Evolutionary conservation across 1,139 yeast species (phyloP), one percentile per base, ranked within the genome.

Genomic region (Kurtzmaniella quercitrusa): DNA sequence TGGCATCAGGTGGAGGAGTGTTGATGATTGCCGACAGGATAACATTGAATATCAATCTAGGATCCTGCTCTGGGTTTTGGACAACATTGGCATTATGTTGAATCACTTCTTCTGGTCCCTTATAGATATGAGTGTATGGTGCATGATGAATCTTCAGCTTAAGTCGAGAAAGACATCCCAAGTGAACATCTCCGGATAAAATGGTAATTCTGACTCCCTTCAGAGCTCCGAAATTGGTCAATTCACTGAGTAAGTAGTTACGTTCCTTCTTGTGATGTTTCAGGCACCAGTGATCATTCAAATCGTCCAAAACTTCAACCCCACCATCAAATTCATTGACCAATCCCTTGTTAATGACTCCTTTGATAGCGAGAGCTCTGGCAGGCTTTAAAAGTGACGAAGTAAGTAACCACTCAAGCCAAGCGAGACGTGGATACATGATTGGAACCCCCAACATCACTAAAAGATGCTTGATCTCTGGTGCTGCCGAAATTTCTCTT

Each of bases 221-320:
- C 25, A 65, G 54, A 34, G 85, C 77, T 3, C 93, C 89, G 55
- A 86, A 79, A 41, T 76, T 77, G 50, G 80, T 79, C 41, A 88
- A 66, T 43, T 70, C 66, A 42, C 70, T 69, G 39, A 87, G 65
- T 41, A 89, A 67, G 50, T 59, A 59, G 61, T 88, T 88, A 48
- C 96, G 75, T 63, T 88, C 96, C 43, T 67, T 64, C 60, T 88
- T 88, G 53, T 91, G 98, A 60, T 83, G 77, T 47, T 75, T 75
- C 5, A 96, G 85, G 63, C 97, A 90, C 98, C 98, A 91, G 63
- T 93, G 98, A 60, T 91, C 98, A 58, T 90, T 85, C 59, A 93
- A 73, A 60, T 91, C 98, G 58, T 93, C 98, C 51, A 91, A 73
- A 15, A 91, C 80, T 64, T 91, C 98, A 16, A 91, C 82, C 38